Evolutionary conservation across 495 filamentous ascomycete species (phyloP), one percentile per base, ranked within the genome.

Genomic region (Chaetomidium leptoderma): DNA sequence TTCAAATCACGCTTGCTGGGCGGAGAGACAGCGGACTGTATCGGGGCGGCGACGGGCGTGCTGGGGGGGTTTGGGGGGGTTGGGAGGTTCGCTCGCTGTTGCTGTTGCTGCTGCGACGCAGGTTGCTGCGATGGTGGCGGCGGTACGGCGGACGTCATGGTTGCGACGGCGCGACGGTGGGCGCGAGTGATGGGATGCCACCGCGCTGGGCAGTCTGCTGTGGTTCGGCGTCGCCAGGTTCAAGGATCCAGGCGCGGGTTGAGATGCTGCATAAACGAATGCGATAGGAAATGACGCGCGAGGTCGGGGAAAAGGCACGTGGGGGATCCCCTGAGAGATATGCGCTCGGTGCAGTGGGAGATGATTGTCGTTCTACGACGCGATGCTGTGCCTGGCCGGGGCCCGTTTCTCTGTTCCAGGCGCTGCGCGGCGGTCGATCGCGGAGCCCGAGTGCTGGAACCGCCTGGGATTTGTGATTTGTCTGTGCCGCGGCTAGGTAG

Each of bases 1-100:
- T 89, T 85, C 55, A 95, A 76, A 65, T 95, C 89, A 66, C 88
- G 82, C 72, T 84, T 91, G 51, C 82, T 86, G 33, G 90, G 85
- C 10, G 86, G 83, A 36, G 87, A 84, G 55, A 63, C 60, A 14
- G 70, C 66, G 36, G 72, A 58, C 37, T 70, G 65, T 48, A 62
- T 46, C 49, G 58, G 67, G 27, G 59, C 16, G 19, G 66, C 45
- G 8, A 47, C 49, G 43, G 62, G 60, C 11, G 62, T 53, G 13
- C 35, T 58, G 13, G 61, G 64, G 17, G 60, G 45, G 23, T 62
- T 52, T 3, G 58, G 49, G 19, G 57, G 16, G 37, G 37, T 10
- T 19, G 37, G 37, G 14, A 19, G 39, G 45, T 59, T 64, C 37
- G 66, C 33, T 29, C 24, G 52, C 11, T 64, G 61, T 7, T 58